A percentile compares a stretch with the other conserved stretches of the same genome.
These are phyloP conservation scores for Rosa chinensis DNA, from an alignment of 306 rosid genomes.

Conservation along the genomic window DNA sequence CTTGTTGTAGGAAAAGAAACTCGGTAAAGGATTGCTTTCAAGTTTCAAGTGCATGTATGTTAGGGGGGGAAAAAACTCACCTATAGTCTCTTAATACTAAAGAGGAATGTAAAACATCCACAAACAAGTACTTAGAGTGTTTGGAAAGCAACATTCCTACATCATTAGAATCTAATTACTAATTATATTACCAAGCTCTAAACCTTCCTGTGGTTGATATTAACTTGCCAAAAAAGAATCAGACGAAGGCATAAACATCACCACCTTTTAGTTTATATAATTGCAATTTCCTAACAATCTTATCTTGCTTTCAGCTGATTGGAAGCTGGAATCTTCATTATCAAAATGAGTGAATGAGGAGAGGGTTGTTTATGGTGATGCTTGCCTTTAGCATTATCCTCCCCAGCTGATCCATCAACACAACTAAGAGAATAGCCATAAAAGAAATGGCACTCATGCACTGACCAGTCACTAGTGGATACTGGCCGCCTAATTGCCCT, in stretches of 20 bases:
- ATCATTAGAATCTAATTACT: neutral
- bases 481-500: constrained; percentile 4
- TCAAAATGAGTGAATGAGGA: neutral
- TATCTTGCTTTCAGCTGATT: constrained; percentile 1
- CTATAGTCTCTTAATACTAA: neutral
- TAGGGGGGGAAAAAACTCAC: no score
- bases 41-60: neutral
- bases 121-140: neutral
- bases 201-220: neutral
- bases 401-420: neutral
- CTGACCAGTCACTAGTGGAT: neutral
- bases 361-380: constrained; percentile 2
- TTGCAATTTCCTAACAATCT: neutral
- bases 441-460: constrained; percentile 2
- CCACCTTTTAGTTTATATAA: neutral
- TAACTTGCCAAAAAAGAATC: neutral
- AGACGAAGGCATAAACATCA: neutral
- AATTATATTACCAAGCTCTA: neutral
- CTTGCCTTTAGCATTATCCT: neutral
- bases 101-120: neutral
- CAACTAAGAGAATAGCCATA: neutral
- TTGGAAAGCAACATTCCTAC: neutral
- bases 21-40: neutral
- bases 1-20: no score
- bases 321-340: constrained; percentile 12